Conservation (phyloP, 1,284 basidiomycete genomes). For the Mycena citricolor region DNA sequence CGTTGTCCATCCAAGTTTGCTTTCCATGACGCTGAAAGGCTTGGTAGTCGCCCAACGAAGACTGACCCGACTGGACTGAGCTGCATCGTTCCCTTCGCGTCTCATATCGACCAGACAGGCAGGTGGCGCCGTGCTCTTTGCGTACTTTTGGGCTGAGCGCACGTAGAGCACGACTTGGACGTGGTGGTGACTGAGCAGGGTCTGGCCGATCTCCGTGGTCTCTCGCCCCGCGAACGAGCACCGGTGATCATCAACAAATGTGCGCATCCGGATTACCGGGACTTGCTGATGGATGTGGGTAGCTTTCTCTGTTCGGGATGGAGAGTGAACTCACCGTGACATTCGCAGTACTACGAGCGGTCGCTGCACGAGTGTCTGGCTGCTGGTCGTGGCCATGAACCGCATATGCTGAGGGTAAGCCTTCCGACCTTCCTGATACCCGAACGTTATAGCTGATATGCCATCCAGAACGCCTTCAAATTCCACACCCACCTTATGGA, state of each 20-base stretch:
- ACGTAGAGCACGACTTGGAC: conserved; percentile 44
- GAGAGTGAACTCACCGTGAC: conserved; percentile 1
- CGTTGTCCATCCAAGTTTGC: conserved; percentile 8
- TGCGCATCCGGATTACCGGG: conserved; percentile 50
- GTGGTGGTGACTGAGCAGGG: conserved; percentile 50
- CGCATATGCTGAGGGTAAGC: conserved; percentile 48
- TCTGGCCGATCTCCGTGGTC: conserved; percentile 49
- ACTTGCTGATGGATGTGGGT: conserved; percentile 41
- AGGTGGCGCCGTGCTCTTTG: conserved; percentile 11
- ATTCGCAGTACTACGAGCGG: conserved; percentile 45
- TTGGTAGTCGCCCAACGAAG: conserved; percentile 41
- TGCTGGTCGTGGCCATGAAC: conserved; percentile 47
- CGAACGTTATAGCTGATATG: not conserved
- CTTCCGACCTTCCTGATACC: conserved; percentile 3
- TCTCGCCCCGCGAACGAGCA: conserved; percentile 48
- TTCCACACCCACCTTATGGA: conserved; percentile 20
- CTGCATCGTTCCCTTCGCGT: conserved; percentile 51
- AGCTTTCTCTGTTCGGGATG: conserved; percentile 2
- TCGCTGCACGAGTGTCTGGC: conserved; percentile 46
- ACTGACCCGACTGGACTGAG: conserved; percentile 50
- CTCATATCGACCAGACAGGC: conserved; percentile 52
- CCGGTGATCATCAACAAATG: conserved; percentile 51
- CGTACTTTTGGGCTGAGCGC: not conserved
- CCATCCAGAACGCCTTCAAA: conserved; percentile 41
- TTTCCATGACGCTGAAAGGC: not conserved